Base-by-base conservation (phyloP, 345 rosid genomes). In the Barbarea vulgaris region DNA sequence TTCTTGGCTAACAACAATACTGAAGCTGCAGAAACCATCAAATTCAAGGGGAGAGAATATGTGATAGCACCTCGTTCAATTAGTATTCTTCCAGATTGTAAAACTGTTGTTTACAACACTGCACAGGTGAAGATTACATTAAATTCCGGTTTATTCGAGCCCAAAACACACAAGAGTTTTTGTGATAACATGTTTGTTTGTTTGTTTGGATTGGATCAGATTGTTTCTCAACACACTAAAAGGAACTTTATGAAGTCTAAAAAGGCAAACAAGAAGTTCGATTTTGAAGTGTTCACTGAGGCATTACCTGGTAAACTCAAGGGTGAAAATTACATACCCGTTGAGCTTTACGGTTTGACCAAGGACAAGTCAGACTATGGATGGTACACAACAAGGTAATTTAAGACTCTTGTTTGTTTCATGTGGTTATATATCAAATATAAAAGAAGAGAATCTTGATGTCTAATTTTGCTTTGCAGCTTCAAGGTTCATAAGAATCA, bases 51-150 rank as follows among this genome's bases (percentile, higher is more conserved):
- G 4, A 19, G n/a, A n/a, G 69, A 86, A 0, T 85, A 78, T 57
- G 57, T 60, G 69, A 67, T 91, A 4, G 91, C 95, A 0, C 62
- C 86, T 11, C 87, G 72, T 19, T 91, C 97, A 42, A 89, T 89
- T 47, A 91, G 97, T 79, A 78, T 91, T 73, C 92, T 91, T 67
- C 94, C 94, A 1, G 97, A 91, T 70, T 91, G 97, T 87, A 84
- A 84, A 82, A 91, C 88, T 19, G 88, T 84, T 7, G 94, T 87
- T 63, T 89, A 46, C 81, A 90, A 90, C 67, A 81, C 91, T 55
- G 73, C 81, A 48, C 59, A 55, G 58, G 79, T 69, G 17, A 57
- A 22, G 2, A 51, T 21, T 13, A 37, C 48, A 27, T 19, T 37
- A 10, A 1, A 12, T 15, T 24, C 14, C 4, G 6, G 1, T 14